Conservation (phyloP, 1,139 yeast species). For the Blastobotrys illinoisensis region DNA sequence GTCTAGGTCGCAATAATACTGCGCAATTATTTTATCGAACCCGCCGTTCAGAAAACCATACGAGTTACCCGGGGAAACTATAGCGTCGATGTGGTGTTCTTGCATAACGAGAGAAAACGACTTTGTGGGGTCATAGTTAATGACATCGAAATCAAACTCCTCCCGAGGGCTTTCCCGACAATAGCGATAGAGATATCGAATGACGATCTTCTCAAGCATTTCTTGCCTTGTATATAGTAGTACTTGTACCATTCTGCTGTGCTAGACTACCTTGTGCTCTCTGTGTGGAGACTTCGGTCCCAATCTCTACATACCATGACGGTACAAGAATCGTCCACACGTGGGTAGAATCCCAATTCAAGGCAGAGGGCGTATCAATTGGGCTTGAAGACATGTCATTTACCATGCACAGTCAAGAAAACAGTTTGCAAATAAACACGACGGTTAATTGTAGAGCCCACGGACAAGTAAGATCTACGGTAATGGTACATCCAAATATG, state of each 20-base stretch:
- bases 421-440: no score
- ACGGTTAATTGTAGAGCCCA: no score
- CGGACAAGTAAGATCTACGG: no score
- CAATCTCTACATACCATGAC: no score
- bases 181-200: not conserved
- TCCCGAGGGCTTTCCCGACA: not conserved
- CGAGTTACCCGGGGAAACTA: constrained; percentile 52
- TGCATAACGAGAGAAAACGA: not conserved
- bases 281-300: not conserved
- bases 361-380: no score
- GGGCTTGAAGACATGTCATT: no score
- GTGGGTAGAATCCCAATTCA: no score
- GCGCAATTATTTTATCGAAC: constrained; percentile 41
- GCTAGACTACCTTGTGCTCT: no score
- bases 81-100: constrained; percentile 22
- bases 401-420: no score
- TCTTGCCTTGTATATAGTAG: not conserved
- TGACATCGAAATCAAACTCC: not conserved
- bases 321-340: no score
- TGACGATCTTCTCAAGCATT: not conserved
- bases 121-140: not conserved
- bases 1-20: constrained; percentile 26
- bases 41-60: constrained; percentile 50
- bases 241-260: not conserved
- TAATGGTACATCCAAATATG: no score